Base-by-base conservation (phyloP, 768 basidiomycete species). In the Pisolithus tinctorius region DNA sequence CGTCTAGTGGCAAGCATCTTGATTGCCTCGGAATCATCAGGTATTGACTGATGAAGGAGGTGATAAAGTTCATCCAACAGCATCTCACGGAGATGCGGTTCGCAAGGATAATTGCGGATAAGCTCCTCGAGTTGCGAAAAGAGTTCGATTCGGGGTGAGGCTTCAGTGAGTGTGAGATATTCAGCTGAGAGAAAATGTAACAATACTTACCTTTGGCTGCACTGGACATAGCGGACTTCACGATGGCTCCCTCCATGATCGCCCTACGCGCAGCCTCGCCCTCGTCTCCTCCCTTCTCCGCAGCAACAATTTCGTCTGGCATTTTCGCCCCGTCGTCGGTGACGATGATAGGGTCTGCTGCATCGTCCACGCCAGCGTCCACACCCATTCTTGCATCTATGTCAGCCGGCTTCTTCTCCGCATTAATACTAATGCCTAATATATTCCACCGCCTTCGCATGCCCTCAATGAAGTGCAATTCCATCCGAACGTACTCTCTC, bases 401-500 rank as follows among this genome's bases (percentile, higher is more conserved):
- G 52, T 42, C 52, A 49, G 38, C 55, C 49, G 2, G 47, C 49
- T n/a, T 49, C 38, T 57, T 54, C 20, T 58, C 61, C 9, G 49
- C 53, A 26, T 38, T 54, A 0, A 56, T 49, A 25, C 53, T 34
- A 47, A 94, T 84, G 7, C 92, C 93, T 17, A 95, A 72, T 7
- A 89, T 72, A 42, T 74, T 81, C 91, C 90, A 93, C 47, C 93
- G 75, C 56, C 88, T 71, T 37, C 88, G 73, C 45, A 94, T 69
- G 13, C 79, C 80, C 70, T 95, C 92, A 7, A 91, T 73, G 66
- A 90, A 95, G 2, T 83, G 83, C 4, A 94, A 69, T 65, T 97
- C 93, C 81, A 96, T 90, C 63, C 83, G 83, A 56, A 92, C 82
- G 63, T 93, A 95, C 67, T 94, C 93, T 20, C 75, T 74, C 93